Base-by-base conservation (phyloP, 2,329 filamentous ascomycete species). In the Phaeophleospora eucalypticola region DNA sequence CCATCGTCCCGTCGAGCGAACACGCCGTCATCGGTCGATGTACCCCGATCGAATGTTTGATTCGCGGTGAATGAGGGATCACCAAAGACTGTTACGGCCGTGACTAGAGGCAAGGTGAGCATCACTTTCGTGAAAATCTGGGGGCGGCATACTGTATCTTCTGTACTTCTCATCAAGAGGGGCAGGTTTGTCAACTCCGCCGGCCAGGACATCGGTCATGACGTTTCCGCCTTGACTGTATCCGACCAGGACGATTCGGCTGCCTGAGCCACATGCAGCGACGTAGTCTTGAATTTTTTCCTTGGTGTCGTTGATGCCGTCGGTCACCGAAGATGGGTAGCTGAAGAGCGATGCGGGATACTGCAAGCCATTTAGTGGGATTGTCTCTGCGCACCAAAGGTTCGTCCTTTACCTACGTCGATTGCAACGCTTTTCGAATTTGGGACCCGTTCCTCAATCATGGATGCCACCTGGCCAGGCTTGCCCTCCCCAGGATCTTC, bases 1-100 rank as follows among this genome's bases (percentile, higher is more conserved):
- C 45, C 45, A 20, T 18, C 36, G 21, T 34, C 20, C 10, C 17
- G 16, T 16, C 51, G 34, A 18, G 43, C 36, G 18, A 51, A 51
- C 36, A 51, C 39, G n/a, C 65, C 65, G 17, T 51, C 45, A 18
- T 56, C 56, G 3, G 52, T 58, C 12, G 58, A 45, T 15, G 54
- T 64, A 18, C 66, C 65, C 4, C 57, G 51, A 43, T 68, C 57
- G 54, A 62, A 64, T 0, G 55, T 20, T 19, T 60, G 53, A 35
- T 42, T 44, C 4, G 55, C 49, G 6, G 62, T 60, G 37, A 60
- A 60, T 1, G 58, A 55, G 4, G 65, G 66, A 43, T 68, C 66
- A 12, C 65, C 65, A 58, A 67, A 65, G 36, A 65, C 54, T 10
- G 64, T 51, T 18, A 65, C 54, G 21, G 62, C 63, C 12, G 60